Evolutionary conservation across 305 asterid genomes (phyloP), one percentile per base, ranked within the genome.

Genomic region (Rubia peregrina): DNA sequence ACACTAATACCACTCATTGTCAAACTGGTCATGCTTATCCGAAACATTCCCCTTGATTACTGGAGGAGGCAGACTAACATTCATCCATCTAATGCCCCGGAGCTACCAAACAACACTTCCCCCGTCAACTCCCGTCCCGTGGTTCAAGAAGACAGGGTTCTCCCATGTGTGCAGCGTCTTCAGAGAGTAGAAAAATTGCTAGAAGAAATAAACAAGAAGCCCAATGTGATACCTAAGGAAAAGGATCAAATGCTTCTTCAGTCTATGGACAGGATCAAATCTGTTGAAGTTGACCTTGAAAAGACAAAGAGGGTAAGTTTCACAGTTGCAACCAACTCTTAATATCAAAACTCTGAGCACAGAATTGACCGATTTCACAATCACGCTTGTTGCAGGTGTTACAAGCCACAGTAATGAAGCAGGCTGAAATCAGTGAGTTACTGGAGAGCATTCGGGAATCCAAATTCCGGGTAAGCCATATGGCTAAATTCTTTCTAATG

Each of bases 181-280:
- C 83, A 89, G 80, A 85, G 79, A 75, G 85, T 94, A 38, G 97
- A 94, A 83, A 82, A 80, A 57, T 70, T 85, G 69, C 76, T 94
- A 80, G 97, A 94, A 84, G 90, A 91, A 71, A 79, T 94, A 46
- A 82, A 80, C 69, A 89, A 83, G 43, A 91, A 85, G 79, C 96
- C 97, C n/a, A 72, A 88, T 43, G 90, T 83, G 76, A 88, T 94
- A 66, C 97, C 99, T 56, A 67, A 75, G 16, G 99, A 94, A 79
- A 94, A 94, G 83, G 96, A 94, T 55, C 89, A 82, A 73, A 82
- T 94, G 81, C 87, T 94, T 75, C 91, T 79, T 71, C 95, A 91
- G 71, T 94, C 97, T 16, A 75, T 94, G 69, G 90, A 85, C 71
- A 89, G 99, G 86, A 91, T 94, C 78, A 91, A 88, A 90, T 79